Evolutionary conservation across 1,139 yeast species (phyloP).

Genomic region (Hansenula lynferdii): DNA sequence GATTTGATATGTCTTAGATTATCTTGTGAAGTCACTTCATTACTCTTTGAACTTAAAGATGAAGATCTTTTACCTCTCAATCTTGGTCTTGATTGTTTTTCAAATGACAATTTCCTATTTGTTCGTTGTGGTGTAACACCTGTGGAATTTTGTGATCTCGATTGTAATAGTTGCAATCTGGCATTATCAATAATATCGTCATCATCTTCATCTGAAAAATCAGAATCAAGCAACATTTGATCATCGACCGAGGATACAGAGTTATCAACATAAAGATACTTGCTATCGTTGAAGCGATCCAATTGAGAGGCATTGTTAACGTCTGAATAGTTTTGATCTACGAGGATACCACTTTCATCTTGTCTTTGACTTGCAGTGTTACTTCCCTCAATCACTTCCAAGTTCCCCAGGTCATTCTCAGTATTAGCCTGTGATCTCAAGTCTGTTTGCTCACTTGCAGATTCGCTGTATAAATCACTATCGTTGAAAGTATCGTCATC

Average conservation of each 20-base stretch:
- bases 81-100: slow-evolving; percentile 13
- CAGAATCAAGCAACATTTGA: slow-evolving; percentile 32
- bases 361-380: slow-evolving; percentile 11
- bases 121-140: slow-evolving; percentile 22
- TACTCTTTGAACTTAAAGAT: slow-evolving; percentile 8
- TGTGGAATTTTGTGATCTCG: slow-evolving; percentile 18
- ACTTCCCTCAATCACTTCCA: slow-evolving; percentile 12
- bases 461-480: slow-evolving; percentile 1
- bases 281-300: slow-evolving; percentile 7
- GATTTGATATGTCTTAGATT: slow-evolving; percentile 1
- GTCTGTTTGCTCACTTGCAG: slow-evolving; percentile 1
- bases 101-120: slow-evolving; percentile 21
- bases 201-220: slow-evolving; percentile 28
- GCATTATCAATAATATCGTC: slow-evolving; percentile 16
- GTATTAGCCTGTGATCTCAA: slow-evolving; percentile 2
- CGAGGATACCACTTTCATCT: slow-evolving; percentile 17
- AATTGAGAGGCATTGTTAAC: slow-evolving; percentile 11
- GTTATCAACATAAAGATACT: slow-evolving; percentile 21
- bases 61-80: slow-evolving; percentile 14
- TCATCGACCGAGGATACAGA: slow-evolving; percentile 31
- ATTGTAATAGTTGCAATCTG: slow-evolving; percentile 8
- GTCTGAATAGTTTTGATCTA: slow-evolving; percentile 21
- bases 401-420: slow-evolving; percentile 4
- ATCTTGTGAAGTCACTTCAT: slow-evolving; percentile 1
- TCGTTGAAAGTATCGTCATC: slow-evolving; percentile 4